Conservation (phyloP, 139 green algal species). For the Marvania coccoides region DNA sequence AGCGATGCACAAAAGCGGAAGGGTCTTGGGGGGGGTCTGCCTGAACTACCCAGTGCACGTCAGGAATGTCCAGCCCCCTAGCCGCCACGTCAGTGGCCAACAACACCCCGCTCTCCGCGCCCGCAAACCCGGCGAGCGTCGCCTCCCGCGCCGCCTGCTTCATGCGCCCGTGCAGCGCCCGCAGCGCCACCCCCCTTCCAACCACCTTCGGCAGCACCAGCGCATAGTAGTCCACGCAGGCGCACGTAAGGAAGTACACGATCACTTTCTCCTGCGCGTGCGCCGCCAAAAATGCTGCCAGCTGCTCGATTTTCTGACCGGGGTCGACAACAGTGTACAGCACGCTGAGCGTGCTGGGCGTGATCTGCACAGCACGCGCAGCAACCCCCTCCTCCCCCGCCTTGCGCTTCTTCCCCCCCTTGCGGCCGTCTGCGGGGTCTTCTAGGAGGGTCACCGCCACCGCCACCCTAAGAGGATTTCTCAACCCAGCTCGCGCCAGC, state of each 20-base stretch:
- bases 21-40: conserved; percentile 84
- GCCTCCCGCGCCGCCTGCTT: conserved; percentile 74
- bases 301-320: conserved; percentile 66
- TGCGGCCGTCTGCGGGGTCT: conserved; percentile 22
- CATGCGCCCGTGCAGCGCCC: conserved; percentile 81
- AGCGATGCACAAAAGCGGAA: conserved; percentile 71
- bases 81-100: conserved; percentile 92
- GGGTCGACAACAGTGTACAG: conserved; percentile 48
- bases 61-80: conserved; percentile 86
- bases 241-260: conserved; percentile 94
- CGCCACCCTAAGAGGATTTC: conserved; percentile 78
- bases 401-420: conserved; percentile 1
- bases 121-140: conserved; percentile 57
- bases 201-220: conserved; percentile 8
- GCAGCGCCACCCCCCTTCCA: neutral
- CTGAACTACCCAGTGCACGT: conserved; percentile 81
- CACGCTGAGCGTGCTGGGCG: conserved; percentile 51
- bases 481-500: conserved; percentile 82
- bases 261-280: conserved; percentile 74
- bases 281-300: conserved; percentile 45
- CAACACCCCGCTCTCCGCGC: conserved; percentile 47
- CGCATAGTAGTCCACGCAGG: conserved; percentile 72
- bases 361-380: conserved; percentile 54
- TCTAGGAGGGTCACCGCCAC: conserved; percentile 36
- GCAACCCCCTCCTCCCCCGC: neutral